Conservation (phyloP, 106 monocot genomes). For the Dactylorhiza incarnata region DNA sequence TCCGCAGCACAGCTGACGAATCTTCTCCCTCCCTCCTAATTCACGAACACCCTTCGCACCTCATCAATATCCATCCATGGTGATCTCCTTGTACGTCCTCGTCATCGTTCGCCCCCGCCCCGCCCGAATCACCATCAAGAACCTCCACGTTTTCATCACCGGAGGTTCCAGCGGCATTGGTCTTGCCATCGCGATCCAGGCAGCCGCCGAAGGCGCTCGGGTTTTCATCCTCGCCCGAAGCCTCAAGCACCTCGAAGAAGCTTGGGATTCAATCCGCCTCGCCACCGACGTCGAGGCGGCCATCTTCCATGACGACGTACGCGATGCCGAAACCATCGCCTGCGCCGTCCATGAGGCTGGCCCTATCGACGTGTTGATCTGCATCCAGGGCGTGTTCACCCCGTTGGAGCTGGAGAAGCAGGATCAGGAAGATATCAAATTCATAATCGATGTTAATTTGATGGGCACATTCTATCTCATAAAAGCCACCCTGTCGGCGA, state of each 20-base stretch:
- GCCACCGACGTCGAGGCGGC: constrained; percentile 46
- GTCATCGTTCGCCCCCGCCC: constrained; percentile 46
- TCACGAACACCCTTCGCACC: no score
- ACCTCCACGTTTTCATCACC: constrained; percentile 69
- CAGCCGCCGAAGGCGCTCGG: constrained; percentile 41
- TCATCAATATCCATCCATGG: no score
- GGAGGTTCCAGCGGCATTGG: constrained; percentile 86
- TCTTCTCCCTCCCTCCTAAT: no score
- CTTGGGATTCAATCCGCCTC: constrained; percentile 38
- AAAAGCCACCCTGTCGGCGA: constrained; percentile 67
- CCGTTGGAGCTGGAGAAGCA: constrained; percentile 54
- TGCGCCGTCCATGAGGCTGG: constrained; percentile 51
- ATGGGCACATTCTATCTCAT: constrained; percentile 70
- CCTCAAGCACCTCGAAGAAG: constrained; percentile 33
- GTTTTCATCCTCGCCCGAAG: constrained; percentile 72
- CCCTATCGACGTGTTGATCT: constrained; percentile 56
- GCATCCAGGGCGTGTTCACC: constrained; percentile 61
- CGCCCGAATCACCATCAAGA: constrained; percentile 44
- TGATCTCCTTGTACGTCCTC: constrained; percentile 13
- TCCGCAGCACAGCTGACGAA: no score
- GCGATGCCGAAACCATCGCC: constrained; percentile 43
- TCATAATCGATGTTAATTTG: constrained; percentile 74
- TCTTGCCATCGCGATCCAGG: constrained; percentile 42
- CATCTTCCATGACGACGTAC: constrained; percentile 51
- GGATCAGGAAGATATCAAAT: constrained; percentile 52